Conservation (phyloP, 768 basidiomycete species). For the Termitomyces sp. region DNA sequence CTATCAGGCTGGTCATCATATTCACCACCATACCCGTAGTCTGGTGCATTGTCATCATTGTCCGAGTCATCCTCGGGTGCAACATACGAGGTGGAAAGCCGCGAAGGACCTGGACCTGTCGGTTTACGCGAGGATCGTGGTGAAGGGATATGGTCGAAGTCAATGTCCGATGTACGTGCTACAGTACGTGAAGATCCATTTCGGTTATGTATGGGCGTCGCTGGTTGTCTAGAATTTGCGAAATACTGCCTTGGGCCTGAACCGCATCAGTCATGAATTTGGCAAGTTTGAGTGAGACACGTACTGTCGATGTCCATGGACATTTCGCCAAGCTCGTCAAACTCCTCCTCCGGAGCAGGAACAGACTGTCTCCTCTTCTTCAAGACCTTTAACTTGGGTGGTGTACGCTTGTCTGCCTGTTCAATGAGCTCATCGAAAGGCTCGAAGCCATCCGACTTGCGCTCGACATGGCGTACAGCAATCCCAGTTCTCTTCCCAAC, state of each 20-base stretch:
- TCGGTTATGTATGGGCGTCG: constrained; percentile 22
- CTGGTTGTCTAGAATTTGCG: constrained; percentile 28
- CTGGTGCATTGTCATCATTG: constrained; percentile 19
- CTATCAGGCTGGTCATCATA: constrained; percentile 22
- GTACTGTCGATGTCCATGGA: constrained; percentile 75
- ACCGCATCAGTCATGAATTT: constrained; percentile 12
- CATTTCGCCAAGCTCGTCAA: constrained; percentile 53
- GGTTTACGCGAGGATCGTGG: constrained; percentile 36
- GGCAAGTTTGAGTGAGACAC: constrained; percentile 12
- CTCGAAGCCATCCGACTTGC: constrained; percentile 78
- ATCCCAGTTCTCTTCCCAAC: constrained; percentile 82
- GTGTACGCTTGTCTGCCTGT: constrained; percentile 64
- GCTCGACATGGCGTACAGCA: constrained; percentile 62
- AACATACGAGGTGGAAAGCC: constrained; percentile 32
- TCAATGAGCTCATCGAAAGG: constrained; percentile 69
- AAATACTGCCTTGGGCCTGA: constrained; percentile 34
- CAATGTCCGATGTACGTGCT: constrained; percentile 45
- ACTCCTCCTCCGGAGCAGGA: constrained; percentile 20
- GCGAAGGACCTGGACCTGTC: constrained; percentile 34
- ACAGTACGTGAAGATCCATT: constrained; percentile 39
- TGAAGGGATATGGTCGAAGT: constrained; percentile 62
- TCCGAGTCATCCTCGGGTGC: constrained; percentile 24
- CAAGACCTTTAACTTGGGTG: constrained; percentile 43
- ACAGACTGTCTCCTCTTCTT: constrained; percentile 44
- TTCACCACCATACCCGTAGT: constrained; percentile 21